Conservation (phyloP, 768 basidiomycete genomes). For the Rhodotorula graminis region DNA sequence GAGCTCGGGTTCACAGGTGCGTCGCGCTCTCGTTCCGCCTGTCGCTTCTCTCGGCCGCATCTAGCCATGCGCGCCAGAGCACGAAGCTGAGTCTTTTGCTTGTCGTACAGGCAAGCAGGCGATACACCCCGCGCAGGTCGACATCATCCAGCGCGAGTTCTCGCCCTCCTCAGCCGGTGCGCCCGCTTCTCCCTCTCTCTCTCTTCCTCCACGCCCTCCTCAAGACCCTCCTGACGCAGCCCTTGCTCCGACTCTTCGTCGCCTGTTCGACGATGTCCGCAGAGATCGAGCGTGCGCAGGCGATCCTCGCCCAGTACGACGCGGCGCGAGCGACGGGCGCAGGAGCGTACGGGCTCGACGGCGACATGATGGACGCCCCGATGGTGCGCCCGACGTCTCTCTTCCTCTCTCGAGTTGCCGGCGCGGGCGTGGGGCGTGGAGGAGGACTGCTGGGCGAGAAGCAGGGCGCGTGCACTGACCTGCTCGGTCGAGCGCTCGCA, state of each 20-base stretch:
- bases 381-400: constrained; percentile 65
- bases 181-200: constrained; percentile 13
- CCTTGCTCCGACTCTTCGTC: too few relatives aligned
- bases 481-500: not conserved
- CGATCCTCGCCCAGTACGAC: constrained; percentile 65
- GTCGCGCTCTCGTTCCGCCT: too few relatives aligned
- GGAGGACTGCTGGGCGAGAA: not conserved
- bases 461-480: too few relatives aligned
- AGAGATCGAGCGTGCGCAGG: constrained; percentile 74
- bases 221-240: not conserved
- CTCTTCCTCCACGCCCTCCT: too few relatives aligned
- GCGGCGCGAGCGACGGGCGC: constrained; percentile 47
- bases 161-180: constrained; percentile 67
- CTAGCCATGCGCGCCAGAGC: too few relatives aligned
- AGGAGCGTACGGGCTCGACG: constrained; percentile 65
- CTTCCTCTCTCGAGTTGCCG: too few relatives aligned
- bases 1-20: constrained; percentile 66
- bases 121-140: constrained; percentile 82
- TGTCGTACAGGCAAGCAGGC: constrained; percentile 71
- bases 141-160: constrained; percentile 69
- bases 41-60: too few relatives aligned
- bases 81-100: too few relatives aligned
- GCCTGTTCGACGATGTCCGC: constrained; percentile 5
- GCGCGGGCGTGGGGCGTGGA: too few relatives aligned
- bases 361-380: constrained; percentile 84